Evolutionary conservation across 2,329 filamentous ascomycete genomes (phyloP).

Genomic region (Berkeleyomyces basicola): DNA sequence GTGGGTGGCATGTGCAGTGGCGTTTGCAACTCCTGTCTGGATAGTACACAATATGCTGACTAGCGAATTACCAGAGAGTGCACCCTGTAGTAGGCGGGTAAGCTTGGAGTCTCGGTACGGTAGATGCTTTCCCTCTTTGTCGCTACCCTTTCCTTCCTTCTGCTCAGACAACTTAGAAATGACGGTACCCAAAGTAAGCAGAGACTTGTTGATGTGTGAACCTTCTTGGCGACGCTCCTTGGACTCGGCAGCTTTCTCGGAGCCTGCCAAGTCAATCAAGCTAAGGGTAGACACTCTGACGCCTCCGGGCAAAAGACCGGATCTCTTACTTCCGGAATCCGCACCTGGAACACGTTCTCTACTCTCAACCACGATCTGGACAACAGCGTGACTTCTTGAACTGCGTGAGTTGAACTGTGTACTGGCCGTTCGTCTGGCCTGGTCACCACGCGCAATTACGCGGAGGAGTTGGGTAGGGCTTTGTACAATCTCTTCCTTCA

Average conservation of each 20-base stretch:
- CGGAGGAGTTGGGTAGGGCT: constrained; percentile 87
- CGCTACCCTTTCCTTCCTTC: constrained; percentile 52
- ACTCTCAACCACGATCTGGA: constrained; percentile 96
- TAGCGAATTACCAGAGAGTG: constrained; percentile 79
- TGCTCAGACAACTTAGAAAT: constrained; percentile 82
- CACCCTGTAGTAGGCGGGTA: constrained; percentile 79
- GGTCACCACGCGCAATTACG: constrained; percentile 87
- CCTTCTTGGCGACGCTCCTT: constrained; percentile 91
- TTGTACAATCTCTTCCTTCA: constrained; percentile 98
- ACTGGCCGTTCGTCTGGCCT: constrained; percentile 75
- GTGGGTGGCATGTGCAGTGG: constrained; percentile 55
- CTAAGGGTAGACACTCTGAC: constrained; percentile 91
- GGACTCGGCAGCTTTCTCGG: constrained; percentile 85
- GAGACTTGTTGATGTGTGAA: constrained; percentile 95
- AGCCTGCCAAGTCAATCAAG: constrained; percentile 89
- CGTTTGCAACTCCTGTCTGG: constrained; percentile 65
- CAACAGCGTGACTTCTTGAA: constrained; percentile 93
- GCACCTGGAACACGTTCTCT: constrained; percentile 60
- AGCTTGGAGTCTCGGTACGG: constrained; percentile 97
- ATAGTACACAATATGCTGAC: constrained; percentile 97
- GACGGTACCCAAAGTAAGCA: constrained; percentile 87
- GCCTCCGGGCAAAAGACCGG: constrained; percentile 61
- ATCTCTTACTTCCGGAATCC: constrained; percentile 43
- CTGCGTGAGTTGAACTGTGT: constrained; percentile 95
- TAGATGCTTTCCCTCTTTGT: constrained; percentile 81